phyloP scores from a whole-genome alignment of 306 rosid genomes.

The Purshia tridentata region DNA sequence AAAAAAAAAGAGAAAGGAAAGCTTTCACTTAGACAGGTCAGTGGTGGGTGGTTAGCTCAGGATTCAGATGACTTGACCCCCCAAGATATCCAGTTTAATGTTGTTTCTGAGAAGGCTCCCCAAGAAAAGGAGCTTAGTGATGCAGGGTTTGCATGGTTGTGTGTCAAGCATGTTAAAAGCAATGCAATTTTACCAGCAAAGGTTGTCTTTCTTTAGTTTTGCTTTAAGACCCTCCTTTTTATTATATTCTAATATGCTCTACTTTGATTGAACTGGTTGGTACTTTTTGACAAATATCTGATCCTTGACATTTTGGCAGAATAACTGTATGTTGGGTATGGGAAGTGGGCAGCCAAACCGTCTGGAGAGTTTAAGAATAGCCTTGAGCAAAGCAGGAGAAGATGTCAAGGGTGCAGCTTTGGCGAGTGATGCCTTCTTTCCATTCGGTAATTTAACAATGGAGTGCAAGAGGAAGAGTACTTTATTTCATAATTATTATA shows the following conservation, averaged over 20 bases:
- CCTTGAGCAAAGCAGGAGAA: slow-evolving; percentile 83
- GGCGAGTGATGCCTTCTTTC: slow-evolving; percentile 98
- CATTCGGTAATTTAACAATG: slow-evolving; percentile 58
- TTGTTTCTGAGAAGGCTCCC: slow-evolving; percentile 61
- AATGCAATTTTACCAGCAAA: slow-evolving; percentile 86
- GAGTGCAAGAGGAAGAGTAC: neutral
- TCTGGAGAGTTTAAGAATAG: slow-evolving; percentile 78
- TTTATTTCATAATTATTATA: neutral
- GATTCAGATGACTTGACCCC: slow-evolving; percentile 82
- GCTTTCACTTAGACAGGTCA: slow-evolving; percentile 89
- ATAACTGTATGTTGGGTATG: slow-evolving; percentile 91
- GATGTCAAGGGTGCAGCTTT: slow-evolving; percentile 89
- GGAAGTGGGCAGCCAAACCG: slow-evolving; percentile 99
- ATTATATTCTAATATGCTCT: neutral
- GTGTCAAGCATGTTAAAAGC: slow-evolving; percentile 94
- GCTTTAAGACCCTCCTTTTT: neutral
- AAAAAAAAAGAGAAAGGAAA: slow-evolving; percentile 67
- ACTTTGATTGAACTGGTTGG: slow-evolving; percentile 3
- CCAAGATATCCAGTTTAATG: slow-evolving; percentile 55
- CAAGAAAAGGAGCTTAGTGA: slow-evolving; percentile 58
- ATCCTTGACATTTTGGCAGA: slow-evolving; percentile 45
- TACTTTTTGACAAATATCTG: slow-evolving; percentile 3
- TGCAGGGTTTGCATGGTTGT: slow-evolving; percentile 87
- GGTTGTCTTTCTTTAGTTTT: slow-evolving; percentile 35
- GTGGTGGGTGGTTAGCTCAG: slow-evolving; percentile 97